These are phyloP conservation scores for Hypsizygus marmoreus DNA, from an alignment of 768 basidiomycete genomes.

Conservation along the genomic window DNA sequence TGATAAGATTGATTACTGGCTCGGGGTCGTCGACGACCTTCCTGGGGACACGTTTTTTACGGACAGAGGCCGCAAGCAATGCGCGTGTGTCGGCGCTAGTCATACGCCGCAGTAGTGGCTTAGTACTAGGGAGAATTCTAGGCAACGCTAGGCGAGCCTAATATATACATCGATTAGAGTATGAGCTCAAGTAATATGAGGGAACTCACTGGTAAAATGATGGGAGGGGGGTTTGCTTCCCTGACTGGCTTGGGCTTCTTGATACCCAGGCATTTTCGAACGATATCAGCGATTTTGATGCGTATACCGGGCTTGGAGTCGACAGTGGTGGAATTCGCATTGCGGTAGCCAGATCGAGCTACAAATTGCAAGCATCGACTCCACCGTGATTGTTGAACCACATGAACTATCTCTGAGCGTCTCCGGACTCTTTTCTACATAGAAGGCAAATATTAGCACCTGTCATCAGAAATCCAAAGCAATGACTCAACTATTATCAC, in stretches of 20 bases:
- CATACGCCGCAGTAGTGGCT: slow-evolving; percentile 15
- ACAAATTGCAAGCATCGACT: not conserved
- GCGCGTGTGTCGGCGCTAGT: slow-evolving; percentile 12
- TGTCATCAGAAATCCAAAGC: no score
- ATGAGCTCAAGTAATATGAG: not conserved
- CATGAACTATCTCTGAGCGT: no score
- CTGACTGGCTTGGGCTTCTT: not conserved
- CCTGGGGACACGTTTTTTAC: slow-evolving; percentile 2
- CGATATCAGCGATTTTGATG: not conserved
- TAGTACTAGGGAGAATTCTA: slow-evolving; percentile 12
- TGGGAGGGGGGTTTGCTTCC: not conserved
- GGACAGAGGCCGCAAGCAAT: slow-evolving; percentile 11
- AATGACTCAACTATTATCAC: no score
- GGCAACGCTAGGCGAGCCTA: slow-evolving; percentile 11
- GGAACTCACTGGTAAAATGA: slow-evolving; percentile 7
- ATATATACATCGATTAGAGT: not conserved
- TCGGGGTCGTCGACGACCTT: not conserved
- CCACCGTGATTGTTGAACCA: not conserved
- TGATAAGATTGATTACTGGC: not conserved
- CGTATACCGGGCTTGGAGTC: not conserved
- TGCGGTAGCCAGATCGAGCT: no score
- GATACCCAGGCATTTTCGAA: slow-evolving; percentile 1
- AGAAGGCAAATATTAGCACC: no score
- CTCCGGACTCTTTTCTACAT: no score
- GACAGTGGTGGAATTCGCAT: no score